Percentiles rank a stretch among this genome's conserved stretches.
Conservation (phyloP, 495 filamentous ascomycete species). For the Eremomyces bilateralis region DNA sequence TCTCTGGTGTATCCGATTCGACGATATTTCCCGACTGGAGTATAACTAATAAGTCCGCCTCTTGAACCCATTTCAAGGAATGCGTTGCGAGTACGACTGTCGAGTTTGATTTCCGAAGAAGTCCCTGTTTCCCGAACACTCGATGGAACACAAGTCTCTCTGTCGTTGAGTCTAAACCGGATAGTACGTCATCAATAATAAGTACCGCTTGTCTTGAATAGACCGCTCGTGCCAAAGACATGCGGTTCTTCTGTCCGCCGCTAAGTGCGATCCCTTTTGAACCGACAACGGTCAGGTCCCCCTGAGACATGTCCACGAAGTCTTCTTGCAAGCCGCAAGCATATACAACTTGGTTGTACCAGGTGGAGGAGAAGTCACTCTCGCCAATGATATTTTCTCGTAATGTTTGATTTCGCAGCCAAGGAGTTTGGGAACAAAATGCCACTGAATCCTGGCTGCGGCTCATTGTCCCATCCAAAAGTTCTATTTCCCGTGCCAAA, state of each 20-base stretch:
- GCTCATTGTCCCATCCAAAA: conserved; percentile 2
- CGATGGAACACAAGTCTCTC: conserved; percentile 19
- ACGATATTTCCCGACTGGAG: conserved; percentile 5
- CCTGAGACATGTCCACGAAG: conserved; percentile 5
- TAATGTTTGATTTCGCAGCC: conserved; percentile 9
- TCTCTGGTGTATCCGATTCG: conserved; percentile 9
- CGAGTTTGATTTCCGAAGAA: conserved; percentile 16
- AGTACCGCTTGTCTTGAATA: conserved; percentile 15
- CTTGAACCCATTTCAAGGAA: background rate
- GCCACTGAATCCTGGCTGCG: conserved; percentile 1
- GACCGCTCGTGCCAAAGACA: conserved; percentile 17
- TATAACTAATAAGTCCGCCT: conserved; percentile 10
- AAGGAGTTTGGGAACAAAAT: conserved; percentile 11
- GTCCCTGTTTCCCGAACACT: conserved; percentile 20
- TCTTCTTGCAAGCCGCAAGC: conserved; percentile 5
- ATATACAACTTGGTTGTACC: conserved; percentile 7
- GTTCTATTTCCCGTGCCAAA: conserved; percentile 3
- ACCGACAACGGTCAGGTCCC: conserved; percentile 7
- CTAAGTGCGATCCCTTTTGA: conserved; percentile 7
- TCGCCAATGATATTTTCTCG: conserved; percentile 9
- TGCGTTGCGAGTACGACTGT: conserved; percentile 24
- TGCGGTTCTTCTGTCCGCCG: conserved; percentile 10
- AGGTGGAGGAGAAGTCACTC: conserved; percentile 2
- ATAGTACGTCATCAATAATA: conserved; percentile 22
- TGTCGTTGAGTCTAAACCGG: conserved; percentile 19